Base-by-base conservation (phyloP, 192 early-diverging fungal genomes). In the Entomortierella beljakovae region DNA sequence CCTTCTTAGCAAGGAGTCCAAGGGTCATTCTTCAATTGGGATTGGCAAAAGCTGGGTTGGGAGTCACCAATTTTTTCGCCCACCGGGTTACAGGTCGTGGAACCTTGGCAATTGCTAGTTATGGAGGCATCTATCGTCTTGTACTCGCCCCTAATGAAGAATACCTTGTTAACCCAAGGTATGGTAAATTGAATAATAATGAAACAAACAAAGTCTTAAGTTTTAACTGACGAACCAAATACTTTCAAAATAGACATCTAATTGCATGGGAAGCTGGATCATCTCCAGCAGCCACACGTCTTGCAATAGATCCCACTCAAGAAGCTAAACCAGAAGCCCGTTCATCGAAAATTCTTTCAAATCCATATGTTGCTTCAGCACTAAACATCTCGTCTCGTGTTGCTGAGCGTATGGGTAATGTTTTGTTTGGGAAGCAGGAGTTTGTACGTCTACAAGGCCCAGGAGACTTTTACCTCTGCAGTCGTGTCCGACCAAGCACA, bases 91-190 rank as follows among this genome's bases (percentile, higher is more conserved):
- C 76, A 42, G 92, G 92, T 2, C 85, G 87, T 16, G 94, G 94
- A 57, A 83, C 89, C 7, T 57, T 92, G 32, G 92, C 88, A 13
- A 86, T 95, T 37, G 86, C 89, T 25, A 75, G 87, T 31, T 85
- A 89, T 35, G 90, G 91, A 38, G 89, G 91, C 0, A 54, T 95
- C 32, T 90, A 92, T 69, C 82, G 92, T 22, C 70, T 95, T 49
- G 85, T 88, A 13, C 77, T 95, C 53, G 66, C 83, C 7, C 83
- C 88, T 11, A 87, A 83, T n/a, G 92, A 95, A 61, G 89, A 90
- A 68, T 93, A 92, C 56, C 70, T 89, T 20, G 92, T 92, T 20
- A 91, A 92, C 70, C 90, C 92, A 25, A 82, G 88, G 73, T 92
- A 83, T 55, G 54, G 2, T 8, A 31, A 1, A 43, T n/a, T 8